Evolutionary conservation across 495 filamentous ascomycete species (phyloP), one percentile per base, ranked within the genome.

Genomic region (Peziza echinospora): DNA sequence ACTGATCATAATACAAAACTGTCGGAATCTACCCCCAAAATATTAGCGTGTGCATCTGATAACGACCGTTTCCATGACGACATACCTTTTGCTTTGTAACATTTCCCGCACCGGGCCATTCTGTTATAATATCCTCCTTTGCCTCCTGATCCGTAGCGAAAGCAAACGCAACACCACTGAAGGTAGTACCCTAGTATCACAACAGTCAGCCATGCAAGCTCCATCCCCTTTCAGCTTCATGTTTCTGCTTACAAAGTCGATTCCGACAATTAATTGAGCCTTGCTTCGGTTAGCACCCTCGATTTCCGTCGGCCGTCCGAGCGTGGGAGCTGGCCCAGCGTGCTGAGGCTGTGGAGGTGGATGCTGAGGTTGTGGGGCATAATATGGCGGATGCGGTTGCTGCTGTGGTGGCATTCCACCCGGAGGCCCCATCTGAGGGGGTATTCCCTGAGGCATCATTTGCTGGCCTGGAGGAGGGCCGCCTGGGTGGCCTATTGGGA

Each of bases 201-300:
- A n/a, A n/a, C n/a, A n/a, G n/a, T n/a, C n/a, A n/a, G n/a, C n/a
- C n/a, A n/a, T n/a, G n/a, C n/a, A n/a, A n/a, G n/a, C n/a, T n/a
- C n/a, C n/a, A n/a, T n/a, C n/a, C n/a, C n/a, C n/a, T n/a, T n/a
- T n/a, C n/a, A n/a, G n/a, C n/a, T n/a, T n/a, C n/a, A n/a, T n/a
- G n/a, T n/a, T n/a, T n/a, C n/a, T 10, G 67, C 79, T 59, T 64
- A 84, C 79, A 67, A 84, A 84, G 57, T 84, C 78, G 57, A 83
- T 83, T 46, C 78, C 78, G 46, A 83, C 78, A 57, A 84, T 84
- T 50, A 84, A 65, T 66, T 82, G 78, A 19, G 79, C 76, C 62
- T 82, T 83, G 59, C 73, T 81, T 56, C 82, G 71, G 55, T 80
- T 82, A 46, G 75, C 79, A 23, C 81, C 84, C 54, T 93, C 85